Conservation (phyloP, 164 flowering plant genomes). For the Brasenia schreberi region DNA sequence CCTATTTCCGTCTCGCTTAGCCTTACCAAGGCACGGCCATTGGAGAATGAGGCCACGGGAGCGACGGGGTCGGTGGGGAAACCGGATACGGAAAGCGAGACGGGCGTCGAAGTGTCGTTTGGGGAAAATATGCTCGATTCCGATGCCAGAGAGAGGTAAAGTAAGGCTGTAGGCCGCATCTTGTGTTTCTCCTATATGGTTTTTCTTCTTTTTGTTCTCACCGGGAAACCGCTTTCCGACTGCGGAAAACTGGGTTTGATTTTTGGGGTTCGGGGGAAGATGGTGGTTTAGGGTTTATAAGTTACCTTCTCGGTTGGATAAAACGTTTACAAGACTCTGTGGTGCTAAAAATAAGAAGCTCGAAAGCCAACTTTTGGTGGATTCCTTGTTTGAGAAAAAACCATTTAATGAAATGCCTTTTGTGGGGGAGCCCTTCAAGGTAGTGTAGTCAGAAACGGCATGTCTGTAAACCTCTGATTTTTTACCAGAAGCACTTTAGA, state of each 20-base stretch:
- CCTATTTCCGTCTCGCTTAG: constrained; percentile 14
- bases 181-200: background rate
- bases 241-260: background rate
- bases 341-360: background rate
- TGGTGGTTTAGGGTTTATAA: background rate
- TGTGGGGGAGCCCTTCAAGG: background rate
- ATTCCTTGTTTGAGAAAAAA: background rate
- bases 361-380: background rate
- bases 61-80: background rate
- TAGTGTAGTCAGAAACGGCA: too few relatives aligned
- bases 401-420: background rate
- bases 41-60: background rate
- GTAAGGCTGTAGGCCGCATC: background rate
- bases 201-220: background rate
- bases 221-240: background rate
- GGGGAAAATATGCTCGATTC: constrained; percentile 53
- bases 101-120: constrained; percentile 33
- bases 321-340: background rate
- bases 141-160: constrained; percentile 54
- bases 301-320: background rate
- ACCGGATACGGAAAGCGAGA: constrained; percentile 5
- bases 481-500: too few relatives aligned
- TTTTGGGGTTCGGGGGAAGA: background rate
- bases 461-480: too few relatives aligned
- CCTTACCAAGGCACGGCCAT: background rate